These are phyloP conservation scores for Spathaspora girioi DNA, from an alignment of 805 yeast genomes.

Conservation along the genomic window DNA sequence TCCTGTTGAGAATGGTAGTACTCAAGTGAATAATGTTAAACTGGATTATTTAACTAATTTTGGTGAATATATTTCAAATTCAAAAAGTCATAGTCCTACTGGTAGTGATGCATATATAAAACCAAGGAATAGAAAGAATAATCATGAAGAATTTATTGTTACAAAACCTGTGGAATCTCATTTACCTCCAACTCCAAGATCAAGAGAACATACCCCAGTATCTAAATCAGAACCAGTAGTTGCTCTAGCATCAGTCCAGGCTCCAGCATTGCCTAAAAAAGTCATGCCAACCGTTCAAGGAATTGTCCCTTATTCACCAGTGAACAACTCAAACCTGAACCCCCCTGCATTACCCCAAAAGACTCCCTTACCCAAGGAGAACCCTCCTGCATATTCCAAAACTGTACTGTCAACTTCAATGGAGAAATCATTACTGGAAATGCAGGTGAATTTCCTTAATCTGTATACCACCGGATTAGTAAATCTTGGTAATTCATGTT, in stretches of 20 bases:
- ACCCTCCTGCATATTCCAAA: neutral
- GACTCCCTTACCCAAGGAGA: neutral
- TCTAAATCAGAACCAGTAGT: neutral
- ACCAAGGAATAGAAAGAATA: neutral
- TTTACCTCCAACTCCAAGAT: neutral
- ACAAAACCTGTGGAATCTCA: neutral
- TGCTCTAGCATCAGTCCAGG: neutral
- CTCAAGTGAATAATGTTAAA: neutral
- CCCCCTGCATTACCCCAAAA: neutral
- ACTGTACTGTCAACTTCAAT: neutral
- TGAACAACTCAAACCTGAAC: too few relatives aligned
- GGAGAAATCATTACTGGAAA: neutral
- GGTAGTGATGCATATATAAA: neutral
- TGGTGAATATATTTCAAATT: conserved; percentile 22
- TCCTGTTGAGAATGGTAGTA: neutral
- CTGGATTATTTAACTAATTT: conserved; percentile 24
- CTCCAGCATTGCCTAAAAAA: neutral
- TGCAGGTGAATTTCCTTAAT: conserved; percentile 13
- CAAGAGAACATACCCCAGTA: neutral
- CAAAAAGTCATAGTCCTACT: neutral
- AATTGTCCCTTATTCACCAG: neutral
- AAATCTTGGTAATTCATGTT: conserved; percentile 88
- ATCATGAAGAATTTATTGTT: neutral
- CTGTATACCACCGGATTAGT: conserved; percentile 64
- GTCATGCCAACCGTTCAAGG: neutral